Evolutionary conservation across 2,329 filamentous ascomycete species (phyloP).

Genomic region (Ceratocystiopsis sp.): DNA sequence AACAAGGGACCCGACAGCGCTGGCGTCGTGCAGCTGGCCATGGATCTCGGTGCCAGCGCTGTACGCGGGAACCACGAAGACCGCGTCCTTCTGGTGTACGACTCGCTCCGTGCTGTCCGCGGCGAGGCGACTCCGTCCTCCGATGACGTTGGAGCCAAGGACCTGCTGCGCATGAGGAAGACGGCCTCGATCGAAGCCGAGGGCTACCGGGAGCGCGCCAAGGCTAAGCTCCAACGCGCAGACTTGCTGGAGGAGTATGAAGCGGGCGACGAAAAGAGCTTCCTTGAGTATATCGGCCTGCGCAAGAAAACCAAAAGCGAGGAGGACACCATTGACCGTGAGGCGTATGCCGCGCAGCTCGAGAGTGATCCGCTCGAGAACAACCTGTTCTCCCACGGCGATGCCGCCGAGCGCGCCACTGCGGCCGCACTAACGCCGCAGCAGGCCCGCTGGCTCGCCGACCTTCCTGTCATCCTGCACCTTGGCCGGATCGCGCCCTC

Average conservation of each 20-base stretch:
- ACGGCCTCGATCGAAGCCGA: conserved; percentile 3
- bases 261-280: background rate
- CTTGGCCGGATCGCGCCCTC: conserved; percentile 37
- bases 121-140: background rate
- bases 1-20: conserved; percentile 73
- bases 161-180: background rate
- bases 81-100: conserved; percentile 52
- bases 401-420: conserved; percentile 31
- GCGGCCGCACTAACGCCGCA: conserved; percentile 33
- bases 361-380: conserved; percentile 4
- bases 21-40: conserved; percentile 61
- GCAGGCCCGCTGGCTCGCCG: conserved; percentile 52
- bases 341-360: conserved; percentile 1
- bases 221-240: conserved; percentile 10
- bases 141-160: too few species aligned
- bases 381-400: conserved; percentile 16
- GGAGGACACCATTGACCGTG: conserved; percentile 6
- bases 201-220: conserved; percentile 4
- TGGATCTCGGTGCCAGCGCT: conserved; percentile 55
- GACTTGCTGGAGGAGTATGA: conserved; percentile 7
- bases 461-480: conserved; percentile 62
- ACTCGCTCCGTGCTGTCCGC: conserved; percentile 17
- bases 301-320: conserved; percentile 1
- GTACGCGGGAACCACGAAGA: conserved; percentile 94
- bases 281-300: background rate